Evolutionary conservation across 768 basidiomycete genomes (phyloP).

Genomic region (Pleurotus sapidus): DNA sequence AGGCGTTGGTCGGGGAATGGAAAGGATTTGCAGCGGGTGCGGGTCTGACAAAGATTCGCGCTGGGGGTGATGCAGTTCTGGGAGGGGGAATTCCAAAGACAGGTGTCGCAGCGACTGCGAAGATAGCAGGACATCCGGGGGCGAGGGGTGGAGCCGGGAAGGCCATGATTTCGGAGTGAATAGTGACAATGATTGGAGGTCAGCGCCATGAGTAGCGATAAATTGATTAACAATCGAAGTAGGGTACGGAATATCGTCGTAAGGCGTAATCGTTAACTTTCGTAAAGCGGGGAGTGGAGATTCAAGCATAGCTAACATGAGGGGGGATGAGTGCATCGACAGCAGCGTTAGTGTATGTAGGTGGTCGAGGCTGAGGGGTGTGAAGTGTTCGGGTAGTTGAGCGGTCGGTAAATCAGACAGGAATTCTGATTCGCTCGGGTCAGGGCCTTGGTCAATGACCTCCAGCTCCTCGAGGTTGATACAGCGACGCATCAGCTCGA

Average conservation of each 20-base stretch:
- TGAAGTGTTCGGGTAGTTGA: conserved; percentile 30
- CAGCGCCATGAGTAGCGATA: conserved; percentile 54
- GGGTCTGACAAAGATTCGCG: conserved; percentile 11
- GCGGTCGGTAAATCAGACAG: conserved; percentile 15
- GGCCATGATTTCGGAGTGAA: conserved; percentile 73
- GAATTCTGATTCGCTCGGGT: conserved; percentile 46
- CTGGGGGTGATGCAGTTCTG: conserved; percentile 35
- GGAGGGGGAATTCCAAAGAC: conserved; percentile 70
- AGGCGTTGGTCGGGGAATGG: conserved; percentile 69
- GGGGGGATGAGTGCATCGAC: conserved; percentile 64
- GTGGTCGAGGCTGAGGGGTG: conserved; percentile 49
- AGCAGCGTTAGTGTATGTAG: conserved; percentile 61
- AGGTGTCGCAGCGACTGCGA: conserved; percentile 64
- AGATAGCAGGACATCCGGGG: conserved; percentile 40
- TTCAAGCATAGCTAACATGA: conserved; percentile 56
- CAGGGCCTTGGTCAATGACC: conserved; percentile 57
- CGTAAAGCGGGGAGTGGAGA: conserved; percentile 60
- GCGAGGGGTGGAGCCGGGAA: conserved; percentile 53
- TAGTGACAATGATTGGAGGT: conserved; percentile 59
- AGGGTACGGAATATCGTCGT: conserved; percentile 63
- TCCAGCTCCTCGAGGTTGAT: conserved; percentile 61
- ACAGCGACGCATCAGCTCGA: conserved; percentile 54
- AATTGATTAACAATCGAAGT: conserved; percentile 55
- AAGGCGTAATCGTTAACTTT: conserved; percentile 71
- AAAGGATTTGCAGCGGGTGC: conserved; percentile 59